Conservation (phyloP, 257 asterid species). For the Nicotiana sylvestris region DNA sequence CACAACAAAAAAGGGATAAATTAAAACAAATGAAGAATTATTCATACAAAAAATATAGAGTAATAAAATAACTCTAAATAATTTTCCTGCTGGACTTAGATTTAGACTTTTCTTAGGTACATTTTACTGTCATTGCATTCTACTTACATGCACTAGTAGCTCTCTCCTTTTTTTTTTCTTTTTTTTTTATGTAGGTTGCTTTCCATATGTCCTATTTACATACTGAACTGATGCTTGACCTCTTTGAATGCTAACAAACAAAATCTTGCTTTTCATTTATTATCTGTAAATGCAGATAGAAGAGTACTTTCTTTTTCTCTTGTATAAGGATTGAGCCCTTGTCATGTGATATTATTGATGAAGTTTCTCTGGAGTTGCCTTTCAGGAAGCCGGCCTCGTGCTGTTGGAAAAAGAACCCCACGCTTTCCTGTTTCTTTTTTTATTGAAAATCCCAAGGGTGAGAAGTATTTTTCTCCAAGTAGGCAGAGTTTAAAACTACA, state of each 20-base stretch:
- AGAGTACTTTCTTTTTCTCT: neutral
- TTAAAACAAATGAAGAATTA: neutral
- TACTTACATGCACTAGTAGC: neutral
- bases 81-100: neutral
- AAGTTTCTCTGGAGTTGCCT: slow-evolving; percentile 23
- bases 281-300: neutral
- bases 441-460: slow-evolving; percentile 39
- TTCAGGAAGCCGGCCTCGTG: slow-evolving; percentile 74
- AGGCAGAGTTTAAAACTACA: slow-evolving; percentile 52
- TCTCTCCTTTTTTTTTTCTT: neutral
- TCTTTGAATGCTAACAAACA: neutral
- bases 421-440: slow-evolving; percentile 68
- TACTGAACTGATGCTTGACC: neutral
- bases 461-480: slow-evolving; percentile 45
- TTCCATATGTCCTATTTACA: neutral
- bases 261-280: neutral
- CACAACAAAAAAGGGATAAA: neutral
- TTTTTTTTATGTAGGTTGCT: neutral
- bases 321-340: slow-evolving; percentile 17
- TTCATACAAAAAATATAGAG: neutral
- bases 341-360: slow-evolving; percentile 20
- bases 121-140: neutral
- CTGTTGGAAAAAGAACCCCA: slow-evolving; percentile 92
- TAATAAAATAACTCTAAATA: neutral
- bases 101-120: neutral